A percentile compares a stretch with the other conserved stretches of the same genome.
Conservation (phyloP, 805 yeast genomes). For the Isabelozyma pseudorhagii region DNA sequence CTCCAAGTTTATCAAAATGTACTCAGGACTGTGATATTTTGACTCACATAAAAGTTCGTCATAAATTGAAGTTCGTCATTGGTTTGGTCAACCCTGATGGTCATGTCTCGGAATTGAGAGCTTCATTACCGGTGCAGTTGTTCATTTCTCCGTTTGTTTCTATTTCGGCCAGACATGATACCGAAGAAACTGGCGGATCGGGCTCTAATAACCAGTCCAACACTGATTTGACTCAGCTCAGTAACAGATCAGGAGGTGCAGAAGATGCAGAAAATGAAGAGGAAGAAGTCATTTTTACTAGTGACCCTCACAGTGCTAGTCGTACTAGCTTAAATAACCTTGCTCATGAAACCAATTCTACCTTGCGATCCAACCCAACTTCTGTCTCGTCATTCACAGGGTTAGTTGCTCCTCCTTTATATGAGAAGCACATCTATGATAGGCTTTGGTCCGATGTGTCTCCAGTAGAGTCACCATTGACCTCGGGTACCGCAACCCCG, state of each 20-base stretch:
- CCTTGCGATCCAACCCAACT: conserved; percentile 18
- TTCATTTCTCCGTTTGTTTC: conserved; percentile 82
- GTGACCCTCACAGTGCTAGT: conserved; percentile 16
- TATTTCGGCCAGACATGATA: conserved; percentile 47
- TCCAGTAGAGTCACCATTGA: conserved; percentile 44
- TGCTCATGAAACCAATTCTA: conserved; percentile 2
- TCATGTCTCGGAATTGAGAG: conserved; percentile 86
- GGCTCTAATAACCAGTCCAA: background rate
- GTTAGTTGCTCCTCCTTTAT: conserved; percentile 79
- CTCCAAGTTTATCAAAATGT: conserved; percentile 68
- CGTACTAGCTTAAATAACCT: conserved; percentile 21
- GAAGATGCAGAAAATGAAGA: conserved; percentile 11
- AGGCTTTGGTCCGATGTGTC: conserved; percentile 68
- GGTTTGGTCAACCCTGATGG: conserved; percentile 86
- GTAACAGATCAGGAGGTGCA: conserved; percentile 32
- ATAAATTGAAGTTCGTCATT: conserved; percentile 78
- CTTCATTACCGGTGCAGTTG: conserved; percentile 77
- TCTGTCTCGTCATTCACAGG: conserved; percentile 34
- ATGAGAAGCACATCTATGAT: conserved; percentile 79
- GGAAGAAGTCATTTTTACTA: conserved; percentile 27
- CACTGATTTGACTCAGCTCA: conserved; percentile 31
- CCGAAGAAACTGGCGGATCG: conserved; percentile 6
- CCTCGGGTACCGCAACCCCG: conserved; percentile 43
- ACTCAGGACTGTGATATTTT: conserved; percentile 85
- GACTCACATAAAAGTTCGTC: conserved; percentile 75